Conservation (phyloP, 179 eudicot genomes). For the Carnegiea gigantea region DNA sequence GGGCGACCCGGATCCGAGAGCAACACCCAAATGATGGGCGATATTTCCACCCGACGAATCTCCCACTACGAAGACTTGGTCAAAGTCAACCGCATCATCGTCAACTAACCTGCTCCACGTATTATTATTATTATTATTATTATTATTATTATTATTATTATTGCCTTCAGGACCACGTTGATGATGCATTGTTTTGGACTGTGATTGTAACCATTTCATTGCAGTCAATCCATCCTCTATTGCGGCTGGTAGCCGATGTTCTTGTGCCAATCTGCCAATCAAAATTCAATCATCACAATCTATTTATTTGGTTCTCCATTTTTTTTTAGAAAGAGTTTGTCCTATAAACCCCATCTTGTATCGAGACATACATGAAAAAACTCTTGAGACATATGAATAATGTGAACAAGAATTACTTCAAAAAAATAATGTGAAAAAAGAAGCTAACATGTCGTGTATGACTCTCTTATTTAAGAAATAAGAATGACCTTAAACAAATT, state of each 20-base stretch:
- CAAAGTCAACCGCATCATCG: constrained; percentile 44
- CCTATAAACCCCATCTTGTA: too few species aligned
- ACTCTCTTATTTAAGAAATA: too few species aligned
- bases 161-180: too few species aligned
- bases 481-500: too few species aligned
- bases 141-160: background rate
- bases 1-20: constrained; percentile 40
- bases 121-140: background rate
- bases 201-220: constrained; percentile 46
- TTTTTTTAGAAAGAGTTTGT: too few species aligned
- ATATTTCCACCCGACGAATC: constrained; percentile 84
- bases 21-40: constrained; percentile 71
- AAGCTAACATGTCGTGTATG: too few species aligned
- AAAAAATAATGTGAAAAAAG: too few species aligned
- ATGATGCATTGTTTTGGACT: constrained; percentile 22
- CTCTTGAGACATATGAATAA: too few species aligned
- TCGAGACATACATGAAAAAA: too few species aligned
- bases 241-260: constrained; percentile 74
- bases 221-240: constrained; percentile 50
- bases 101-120: constrained; percentile 5
- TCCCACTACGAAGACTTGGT: constrained; percentile 57
- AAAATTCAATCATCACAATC: background rate
- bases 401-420: too few species aligned
- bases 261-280: constrained; percentile 61
- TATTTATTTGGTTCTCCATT: too few species aligned